A percentile compares a stretch with the other conserved stretches of the same genome.
These are phyloP conservation scores for Torulaspora microellipsoides DNA, from an alignment of 805 yeast species.

Conservation along the genomic window DNA sequence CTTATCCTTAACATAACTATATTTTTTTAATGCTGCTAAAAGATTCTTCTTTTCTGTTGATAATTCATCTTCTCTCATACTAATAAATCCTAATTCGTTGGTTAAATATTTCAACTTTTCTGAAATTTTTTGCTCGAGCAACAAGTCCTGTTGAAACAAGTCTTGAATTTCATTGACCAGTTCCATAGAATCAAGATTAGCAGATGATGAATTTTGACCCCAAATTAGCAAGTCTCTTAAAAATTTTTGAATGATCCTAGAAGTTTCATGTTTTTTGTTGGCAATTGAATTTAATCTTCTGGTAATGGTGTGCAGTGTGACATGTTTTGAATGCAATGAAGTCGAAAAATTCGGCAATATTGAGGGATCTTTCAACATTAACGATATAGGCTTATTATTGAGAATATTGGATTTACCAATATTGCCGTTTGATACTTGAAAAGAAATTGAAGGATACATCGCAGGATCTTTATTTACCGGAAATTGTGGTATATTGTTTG, in stretches of 20 bases:
- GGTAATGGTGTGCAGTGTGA: constrained; percentile 16
- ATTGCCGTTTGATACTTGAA: background rate
- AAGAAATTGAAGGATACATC: background rate
- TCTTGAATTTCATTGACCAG: constrained; percentile 22
- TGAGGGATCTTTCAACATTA: constrained; percentile 4
- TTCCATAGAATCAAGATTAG: constrained; percentile 10
- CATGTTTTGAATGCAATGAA: constrained; percentile 8
- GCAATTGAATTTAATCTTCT: constrained; percentile 19
- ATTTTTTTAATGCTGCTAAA: constrained; percentile 17
- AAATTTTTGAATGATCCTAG: constrained; percentile 19
- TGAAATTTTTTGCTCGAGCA: constrained; percentile 22
- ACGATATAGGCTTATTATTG: constrained; percentile 6
- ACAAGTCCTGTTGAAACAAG: constrained; percentile 22
- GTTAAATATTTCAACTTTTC: constrained; percentile 15
- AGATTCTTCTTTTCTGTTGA: constrained; percentile 19
- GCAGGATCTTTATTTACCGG: constrained; percentile 6
- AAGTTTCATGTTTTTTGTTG: constrained; percentile 17
- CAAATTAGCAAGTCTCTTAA: constrained; percentile 18
- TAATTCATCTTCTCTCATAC: constrained; percentile 26
- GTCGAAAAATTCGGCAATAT: constrained; percentile 8
- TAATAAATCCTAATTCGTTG: constrained; percentile 22
- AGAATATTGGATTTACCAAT: background rate
- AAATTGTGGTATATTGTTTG: constrained; percentile 10
- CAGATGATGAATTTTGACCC: constrained; percentile 17
- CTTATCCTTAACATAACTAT: constrained; percentile 16